Percentiles rank a stretch among this genome's conserved stretches.
phyloP scores from a whole-genome alignment of 2,329 filamentous ascomycete species.

The Periconia digitata region DNA sequence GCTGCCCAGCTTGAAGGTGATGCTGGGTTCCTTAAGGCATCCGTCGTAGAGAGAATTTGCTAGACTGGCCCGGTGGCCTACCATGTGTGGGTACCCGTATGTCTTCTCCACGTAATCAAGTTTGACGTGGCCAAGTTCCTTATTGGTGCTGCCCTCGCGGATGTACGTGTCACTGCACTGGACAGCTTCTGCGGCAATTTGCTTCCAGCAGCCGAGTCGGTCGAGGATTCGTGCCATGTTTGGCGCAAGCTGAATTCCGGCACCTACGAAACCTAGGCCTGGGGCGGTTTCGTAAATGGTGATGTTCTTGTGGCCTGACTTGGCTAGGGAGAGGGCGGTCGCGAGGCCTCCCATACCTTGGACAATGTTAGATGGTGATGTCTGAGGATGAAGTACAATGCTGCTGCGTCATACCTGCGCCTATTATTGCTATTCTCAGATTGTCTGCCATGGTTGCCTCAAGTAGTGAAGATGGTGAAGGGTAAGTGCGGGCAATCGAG shows the following conservation, averaged over 20 bases:
- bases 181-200: constrained; percentile 71
- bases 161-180: constrained; percentile 73
- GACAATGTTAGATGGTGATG: constrained; percentile 14
- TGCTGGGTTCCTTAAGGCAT: constrained; percentile 62
- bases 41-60: constrained; percentile 69
- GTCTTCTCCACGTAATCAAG: constrained; percentile 67
- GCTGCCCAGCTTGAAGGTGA: constrained; percentile 70
- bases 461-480: not conserved
- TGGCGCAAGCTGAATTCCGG: constrained; percentile 80
- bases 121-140: constrained; percentile 70
- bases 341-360: constrained; percentile 78
- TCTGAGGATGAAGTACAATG: not conserved
- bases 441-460: constrained; percentile 29
- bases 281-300: constrained; percentile 74
- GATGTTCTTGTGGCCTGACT: constrained; percentile 73
- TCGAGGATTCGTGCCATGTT: constrained; percentile 80
- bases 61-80: constrained; percentile 73
- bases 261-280: constrained; percentile 77
- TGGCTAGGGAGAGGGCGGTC: constrained; percentile 70
- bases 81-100: constrained; percentile 78
- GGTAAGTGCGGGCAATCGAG: not conserved
- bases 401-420: constrained; percentile 26
- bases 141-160: constrained; percentile 68
- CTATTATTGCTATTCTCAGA: constrained; percentile 35
- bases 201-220: constrained; percentile 69